Percentiles rank a stretch among this genome's conserved stretches.
Evolutionary conservation across 768 basidiomycete genomes (phyloP).

Genomic region (Termitomyces sp.): DNA sequence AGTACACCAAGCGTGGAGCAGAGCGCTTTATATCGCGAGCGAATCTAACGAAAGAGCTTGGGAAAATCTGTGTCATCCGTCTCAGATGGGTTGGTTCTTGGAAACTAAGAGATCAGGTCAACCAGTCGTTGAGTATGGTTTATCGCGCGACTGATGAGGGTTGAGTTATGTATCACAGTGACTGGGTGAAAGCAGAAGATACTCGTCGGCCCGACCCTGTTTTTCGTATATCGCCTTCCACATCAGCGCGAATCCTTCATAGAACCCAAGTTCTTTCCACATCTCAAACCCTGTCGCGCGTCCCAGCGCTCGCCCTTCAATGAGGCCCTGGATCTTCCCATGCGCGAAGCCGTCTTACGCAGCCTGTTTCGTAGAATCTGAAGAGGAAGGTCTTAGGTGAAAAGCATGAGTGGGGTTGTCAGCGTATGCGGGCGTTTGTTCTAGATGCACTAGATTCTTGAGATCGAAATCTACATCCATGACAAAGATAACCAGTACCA

Average conservation of each 20-base stretch:
- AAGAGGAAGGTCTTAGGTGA: conserved; percentile 7
- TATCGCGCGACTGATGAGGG: conserved; percentile 43
- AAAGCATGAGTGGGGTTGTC: conserved; percentile 4
- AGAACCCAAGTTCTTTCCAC: conserved; percentile 97
- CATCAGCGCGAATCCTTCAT: conserved; percentile 77
- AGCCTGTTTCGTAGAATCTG: conserved; percentile 82
- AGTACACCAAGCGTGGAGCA: conserved; percentile 78
- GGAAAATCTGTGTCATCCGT: conserved; percentile 61
- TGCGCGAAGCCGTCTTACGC: conserved; percentile 74
- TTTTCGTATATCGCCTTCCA: conserved; percentile 57
- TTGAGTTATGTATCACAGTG: background rate
- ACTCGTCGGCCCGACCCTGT: conserved; percentile 47
- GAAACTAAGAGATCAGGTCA: conserved; percentile 71
- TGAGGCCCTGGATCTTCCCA: conserved; percentile 84
- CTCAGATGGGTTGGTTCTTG: conserved; percentile 67
- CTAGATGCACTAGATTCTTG: conserved; percentile 57
- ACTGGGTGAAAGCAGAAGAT: conserved; percentile 20
- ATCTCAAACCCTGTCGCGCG: conserved; percentile 90
- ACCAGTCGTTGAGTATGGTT: conserved; percentile 71
- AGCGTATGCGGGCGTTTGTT: conserved; percentile 50
- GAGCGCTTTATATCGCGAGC: conserved; percentile 82
- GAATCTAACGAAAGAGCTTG: conserved; percentile 77
- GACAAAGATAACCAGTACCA: background rate
- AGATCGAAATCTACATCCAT: conserved; percentile 49
- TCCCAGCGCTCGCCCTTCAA: conserved; percentile 88